phyloP scores from a whole-genome alignment of 2,329 filamentous ascomycete genomes.

The Stenocarpella maydis region DNA sequence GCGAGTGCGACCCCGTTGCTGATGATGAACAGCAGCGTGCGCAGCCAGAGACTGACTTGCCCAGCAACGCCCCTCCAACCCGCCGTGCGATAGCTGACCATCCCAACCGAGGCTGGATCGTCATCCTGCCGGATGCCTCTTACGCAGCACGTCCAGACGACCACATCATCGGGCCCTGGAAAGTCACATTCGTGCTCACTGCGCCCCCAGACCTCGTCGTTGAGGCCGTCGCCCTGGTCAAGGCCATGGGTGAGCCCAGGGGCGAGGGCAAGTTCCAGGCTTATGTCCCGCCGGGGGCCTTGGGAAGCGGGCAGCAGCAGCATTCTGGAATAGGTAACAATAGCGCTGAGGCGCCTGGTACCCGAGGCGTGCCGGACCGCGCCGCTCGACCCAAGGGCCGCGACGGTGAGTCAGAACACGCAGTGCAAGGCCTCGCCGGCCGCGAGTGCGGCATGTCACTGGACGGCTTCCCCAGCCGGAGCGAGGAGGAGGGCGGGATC shows the following conservation, averaged over 20 bases:
- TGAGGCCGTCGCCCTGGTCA: background rate
- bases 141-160: background rate
- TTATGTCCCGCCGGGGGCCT: background rate
- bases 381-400: accelerated
- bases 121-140: background rate
- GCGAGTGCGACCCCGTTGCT: background rate
- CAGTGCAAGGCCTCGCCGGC: background rate
- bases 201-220: background rate
- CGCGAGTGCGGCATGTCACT: background rate
- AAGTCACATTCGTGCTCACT: background rate
- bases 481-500: background rate
- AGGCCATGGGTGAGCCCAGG: background rate
- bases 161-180: background rate
- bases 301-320: background rate
- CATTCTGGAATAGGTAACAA: too few relatives aligned
- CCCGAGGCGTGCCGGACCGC: background rate
- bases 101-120: background rate
- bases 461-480: background rate
- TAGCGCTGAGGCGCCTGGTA: too few relatives aligned
- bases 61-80: background rate
- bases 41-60: background rate
- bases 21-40: background rate
- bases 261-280: background rate
- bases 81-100: background rate
- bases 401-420: background rate